Percentiles rank a stretch among this genome's conserved stretches.
Conservation (phyloP, 106 monocot genomes). For the Xerophyta viscosa region DNA sequence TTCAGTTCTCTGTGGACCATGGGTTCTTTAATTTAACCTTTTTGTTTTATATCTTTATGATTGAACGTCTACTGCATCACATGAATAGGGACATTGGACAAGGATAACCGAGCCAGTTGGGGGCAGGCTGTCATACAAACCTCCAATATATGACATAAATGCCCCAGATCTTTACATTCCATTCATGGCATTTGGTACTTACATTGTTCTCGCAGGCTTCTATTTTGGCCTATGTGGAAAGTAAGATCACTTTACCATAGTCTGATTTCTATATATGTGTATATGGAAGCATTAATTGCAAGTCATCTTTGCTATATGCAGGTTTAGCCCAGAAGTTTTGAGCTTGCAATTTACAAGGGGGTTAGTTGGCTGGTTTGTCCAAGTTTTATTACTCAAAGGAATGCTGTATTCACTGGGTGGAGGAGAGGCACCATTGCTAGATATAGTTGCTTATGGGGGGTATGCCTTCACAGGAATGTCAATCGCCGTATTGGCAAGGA, state of each 20-base stretch:
- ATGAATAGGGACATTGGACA: slow-evolving; percentile 30
- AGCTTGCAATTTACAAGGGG: slow-evolving; percentile 34
- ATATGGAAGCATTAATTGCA: background rate
- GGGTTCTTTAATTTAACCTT: background rate
- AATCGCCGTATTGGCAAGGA: slow-evolving; percentile 10
- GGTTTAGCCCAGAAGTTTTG: slow-evolving; percentile 31
- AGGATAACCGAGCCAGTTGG: slow-evolving; percentile 36
- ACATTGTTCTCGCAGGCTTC: slow-evolving; percentile 27
- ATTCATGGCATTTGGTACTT: slow-evolving; percentile 39
- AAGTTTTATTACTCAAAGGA: slow-evolving; percentile 27
- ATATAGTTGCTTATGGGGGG: slow-evolving; percentile 22
- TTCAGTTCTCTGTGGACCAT: background rate
- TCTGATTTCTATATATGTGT: background rate
- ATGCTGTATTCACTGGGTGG: slow-evolving; percentile 27
- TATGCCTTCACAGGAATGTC: slow-evolving; percentile 27
- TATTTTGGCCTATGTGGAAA: slow-evolving; percentile 30
- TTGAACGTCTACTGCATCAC: background rate
- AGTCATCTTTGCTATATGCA: background rate
- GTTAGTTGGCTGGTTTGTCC: slow-evolving; percentile 28
- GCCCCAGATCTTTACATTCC: slow-evolving; percentile 35
- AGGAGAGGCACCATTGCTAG: slow-evolving; percentile 24
- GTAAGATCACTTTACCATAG: slow-evolving; percentile 20
- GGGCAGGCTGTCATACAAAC: slow-evolving; percentile 35
- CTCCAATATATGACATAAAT: slow-evolving; percentile 32
- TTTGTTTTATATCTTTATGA: background rate